Evolutionary conservation across 2,329 filamentous ascomycete species (phyloP), one percentile per base, ranked within the genome.

Genomic region (Colletotrichum sp.): DNA sequence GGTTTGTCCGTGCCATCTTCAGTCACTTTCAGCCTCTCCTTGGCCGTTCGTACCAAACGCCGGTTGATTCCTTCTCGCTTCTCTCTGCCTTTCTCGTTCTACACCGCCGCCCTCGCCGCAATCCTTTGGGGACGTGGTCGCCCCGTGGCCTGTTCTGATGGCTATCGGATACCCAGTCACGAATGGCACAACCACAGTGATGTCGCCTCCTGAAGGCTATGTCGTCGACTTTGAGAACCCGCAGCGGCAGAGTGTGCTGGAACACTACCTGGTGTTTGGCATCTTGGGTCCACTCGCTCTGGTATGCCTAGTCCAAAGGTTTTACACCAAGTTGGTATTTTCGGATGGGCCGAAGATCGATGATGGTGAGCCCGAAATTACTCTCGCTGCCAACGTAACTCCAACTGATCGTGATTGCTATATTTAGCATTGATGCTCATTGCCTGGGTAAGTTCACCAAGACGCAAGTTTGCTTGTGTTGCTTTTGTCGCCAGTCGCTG

Each of bases 161-260:
- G 61, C 30, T 14, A 75, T 32, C 30, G 67, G 48, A 7, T 81
- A 80, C 62, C 80, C 80, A 10, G 64, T 78, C 2, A 64, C 75
- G 7, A 78, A 81, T 68, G 81, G 81, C 43, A 78, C 80, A n/a
- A 78, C 75, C 21, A 78, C 78, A 13, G 61, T 82, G 14, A 67
- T 79, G 7, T 43, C 76, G 24, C 79, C 83, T 6, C 82, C 83
- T 5, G 73, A 78, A 8, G 83, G 78, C 36, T 85, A 84, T 69
- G 78, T 79, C 10, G 81, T 84, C 28, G 77, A 85, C 64, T 83
- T 85, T 58, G 80, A 81, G 3, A 77, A 84, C 55, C 83, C 83
- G 3, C 78, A 78, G 48, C 77, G 78, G 14, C 78, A 80, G 24
- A 78, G 73, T 16, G 79, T 79, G 16, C 34, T 75, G 2, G 68